These are phyloP conservation scores for Teunomyces kruisii DNA, from an alignment of 805 yeast genomes.

Conservation along the genomic window DNA sequence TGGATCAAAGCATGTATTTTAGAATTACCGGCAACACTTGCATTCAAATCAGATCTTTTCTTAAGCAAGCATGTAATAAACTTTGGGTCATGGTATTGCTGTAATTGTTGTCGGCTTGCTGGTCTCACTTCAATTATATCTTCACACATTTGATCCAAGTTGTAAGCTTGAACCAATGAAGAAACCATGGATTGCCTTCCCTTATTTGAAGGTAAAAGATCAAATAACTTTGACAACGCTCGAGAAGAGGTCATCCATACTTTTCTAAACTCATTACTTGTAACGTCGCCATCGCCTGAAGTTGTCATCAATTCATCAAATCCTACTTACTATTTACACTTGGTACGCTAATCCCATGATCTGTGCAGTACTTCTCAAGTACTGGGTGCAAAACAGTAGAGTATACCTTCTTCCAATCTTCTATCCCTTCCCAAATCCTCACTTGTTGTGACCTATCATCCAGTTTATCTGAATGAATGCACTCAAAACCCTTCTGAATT, in stretches of 20 bases:
- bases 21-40: neutral
- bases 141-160: conserved; percentile 26
- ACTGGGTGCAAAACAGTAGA: conserved; percentile 6
- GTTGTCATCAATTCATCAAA: neutral
- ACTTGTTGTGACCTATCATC: neutral
- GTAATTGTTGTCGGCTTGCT: conserved; percentile 39
- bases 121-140: conserved; percentile 18
- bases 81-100: conserved; percentile 47
- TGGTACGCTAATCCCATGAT: conserved; percentile 2
- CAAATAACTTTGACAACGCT: conserved; percentile 24
- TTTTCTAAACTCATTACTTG: conserved; percentile 10
- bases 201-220: conserved; percentile 52
- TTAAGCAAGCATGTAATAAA: conserved; percentile 44
- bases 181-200: conserved; percentile 49
- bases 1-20: conserved; percentile 1
- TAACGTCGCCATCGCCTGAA: conserved; percentile 3
- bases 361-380: conserved; percentile 8
- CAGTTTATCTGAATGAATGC: neutral
- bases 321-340: neutral
- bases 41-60: conserved; percentile 15
- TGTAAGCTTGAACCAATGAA: conserved; percentile 42
- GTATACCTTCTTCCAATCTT: conserved; percentile 19
- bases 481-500: neutral
- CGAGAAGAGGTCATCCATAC: conserved; percentile 23
- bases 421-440: conserved; percentile 12